A percentile compares a stretch with the other conserved stretches of the same genome.
These are phyloP conservation scores for Linum lewisii DNA, from an alignment of 345 rosid species.

Conservation along the genomic window DNA sequence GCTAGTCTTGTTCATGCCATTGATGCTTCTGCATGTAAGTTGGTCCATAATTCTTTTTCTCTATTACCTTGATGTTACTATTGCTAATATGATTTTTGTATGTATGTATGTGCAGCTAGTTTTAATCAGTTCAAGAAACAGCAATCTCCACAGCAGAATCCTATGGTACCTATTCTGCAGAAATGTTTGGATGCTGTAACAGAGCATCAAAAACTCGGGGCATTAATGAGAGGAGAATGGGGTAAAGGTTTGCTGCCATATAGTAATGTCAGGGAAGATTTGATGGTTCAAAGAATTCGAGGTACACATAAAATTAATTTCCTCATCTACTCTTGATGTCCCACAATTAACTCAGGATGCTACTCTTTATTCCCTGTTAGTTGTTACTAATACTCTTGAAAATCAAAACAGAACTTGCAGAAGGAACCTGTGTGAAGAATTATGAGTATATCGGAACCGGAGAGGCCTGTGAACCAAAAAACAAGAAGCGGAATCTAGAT, in stretches of 20 bases:
- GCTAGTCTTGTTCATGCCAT: constrained; percentile 69
- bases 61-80: not conserved
- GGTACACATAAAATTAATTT: constrained; percentile 30
- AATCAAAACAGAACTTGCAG: constrained; percentile 58
- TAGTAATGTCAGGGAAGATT: constrained; percentile 60
- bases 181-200: constrained; percentile 80
- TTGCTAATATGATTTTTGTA: not conserved
- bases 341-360: not conserved
- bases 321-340: not conserved
- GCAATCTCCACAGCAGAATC: constrained; percentile 59
- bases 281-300: constrained; percentile 63
- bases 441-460: constrained; percentile 66
- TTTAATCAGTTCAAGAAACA: constrained; percentile 38
- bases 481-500: constrained; percentile 69
- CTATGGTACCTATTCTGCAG: constrained; percentile 59
- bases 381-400: not conserved
- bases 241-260: constrained; percentile 81
- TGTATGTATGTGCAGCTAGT: constrained; percentile 39
- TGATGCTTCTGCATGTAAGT: constrained; percentile 59
- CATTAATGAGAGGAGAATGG: constrained; percentile 91
- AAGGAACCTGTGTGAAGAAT: constrained; percentile 91
- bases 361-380: constrained; percentile 2
- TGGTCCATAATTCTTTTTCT: constrained; percentile 9
- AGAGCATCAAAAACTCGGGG: constrained; percentile 83
- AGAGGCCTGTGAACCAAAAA: constrained; percentile 52